Percentiles rank a stretch among this genome's conserved stretches.
Conservation (phyloP, 2,329 filamentous ascomycete genomes). For the Knufia fluminis region DNA sequence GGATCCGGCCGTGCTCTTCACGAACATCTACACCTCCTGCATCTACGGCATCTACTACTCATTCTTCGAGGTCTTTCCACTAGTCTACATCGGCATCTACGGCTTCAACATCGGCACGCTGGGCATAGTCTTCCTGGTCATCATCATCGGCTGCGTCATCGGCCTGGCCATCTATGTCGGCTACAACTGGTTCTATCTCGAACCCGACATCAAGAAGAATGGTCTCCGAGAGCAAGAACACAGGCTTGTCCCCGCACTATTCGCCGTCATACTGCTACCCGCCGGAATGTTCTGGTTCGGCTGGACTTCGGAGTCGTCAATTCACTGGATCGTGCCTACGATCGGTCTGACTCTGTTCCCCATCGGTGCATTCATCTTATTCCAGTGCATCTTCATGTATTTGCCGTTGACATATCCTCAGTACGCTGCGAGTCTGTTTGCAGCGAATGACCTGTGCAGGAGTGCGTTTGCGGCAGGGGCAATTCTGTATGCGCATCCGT, state of each 20-base stretch:
- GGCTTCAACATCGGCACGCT: conserved; percentile 49
- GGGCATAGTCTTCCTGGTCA: conserved; percentile 52
- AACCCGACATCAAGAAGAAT: conserved; percentile 39
- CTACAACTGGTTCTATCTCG: conserved; percentile 46
- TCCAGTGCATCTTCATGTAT: conserved; percentile 25
- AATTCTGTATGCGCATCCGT: conserved; percentile 29
- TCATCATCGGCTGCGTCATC: conserved; percentile 49
- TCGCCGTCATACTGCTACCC: conserved; percentile 53
- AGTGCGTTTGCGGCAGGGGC: conserved; percentile 28
- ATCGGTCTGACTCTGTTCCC: conserved; percentile 19
- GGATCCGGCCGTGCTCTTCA: conserved; percentile 54
- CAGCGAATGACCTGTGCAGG: conserved; percentile 24
- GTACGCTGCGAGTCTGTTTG: conserved; percentile 24
- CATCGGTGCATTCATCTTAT: conserved; percentile 18
- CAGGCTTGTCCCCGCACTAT: conserved; percentile 45
- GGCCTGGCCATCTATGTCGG: conserved; percentile 41
- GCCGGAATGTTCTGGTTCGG: conserved; percentile 73
- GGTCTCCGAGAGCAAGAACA: conserved; percentile 46
- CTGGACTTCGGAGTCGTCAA: conserved; percentile 49
- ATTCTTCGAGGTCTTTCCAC: conserved; percentile 59
- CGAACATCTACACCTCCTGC: conserved; percentile 52
- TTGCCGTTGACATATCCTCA: conserved; percentile 22
- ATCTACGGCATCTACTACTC: conserved; percentile 42
- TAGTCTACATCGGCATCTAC: conserved; percentile 53
- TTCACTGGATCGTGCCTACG: conserved; percentile 54